Percentiles rank a stretch among this genome's conserved stretches.
Evolutionary conservation across 164 flowering plant genomes (phyloP).

Genomic region (Liriodendron chinense): DNA sequence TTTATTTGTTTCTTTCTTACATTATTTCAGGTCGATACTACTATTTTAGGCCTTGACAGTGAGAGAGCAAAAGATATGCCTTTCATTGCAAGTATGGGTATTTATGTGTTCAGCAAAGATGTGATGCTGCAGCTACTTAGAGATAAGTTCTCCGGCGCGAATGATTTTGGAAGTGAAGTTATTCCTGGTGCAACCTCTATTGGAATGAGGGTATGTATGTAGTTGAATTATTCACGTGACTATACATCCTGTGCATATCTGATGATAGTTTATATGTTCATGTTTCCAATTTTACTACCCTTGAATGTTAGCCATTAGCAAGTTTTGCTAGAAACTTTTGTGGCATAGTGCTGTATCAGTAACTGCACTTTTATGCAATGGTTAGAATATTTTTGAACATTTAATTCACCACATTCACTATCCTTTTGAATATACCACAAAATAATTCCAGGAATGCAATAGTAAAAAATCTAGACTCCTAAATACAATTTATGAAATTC

Average conservation of each 20-base stretch:
- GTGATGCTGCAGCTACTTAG: constrained; percentile 74
- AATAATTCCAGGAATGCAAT: too few relatives aligned
- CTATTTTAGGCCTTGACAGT: constrained; percentile 79
- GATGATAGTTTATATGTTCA: too few relatives aligned
- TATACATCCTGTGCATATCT: not conserved
- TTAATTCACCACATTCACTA: too few relatives aligned
- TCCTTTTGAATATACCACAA: too few relatives aligned
- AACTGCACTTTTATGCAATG: too few relatives aligned
- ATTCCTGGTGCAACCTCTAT: constrained; percentile 88
- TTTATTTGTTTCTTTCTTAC: not conserved
- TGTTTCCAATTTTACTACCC: too few relatives aligned
- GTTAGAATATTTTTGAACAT: too few relatives aligned
- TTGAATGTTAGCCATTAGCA: too few relatives aligned
- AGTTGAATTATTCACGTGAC: not conserved
- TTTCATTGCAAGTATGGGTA: constrained; percentile 92
- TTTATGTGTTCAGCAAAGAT: constrained; percentile 88
- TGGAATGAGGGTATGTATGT: constrained; percentile 66
- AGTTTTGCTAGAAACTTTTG: too few relatives aligned
- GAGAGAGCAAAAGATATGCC: constrained; percentile 92
- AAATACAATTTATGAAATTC: too few relatives aligned
- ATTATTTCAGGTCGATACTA: constrained; percentile 58
- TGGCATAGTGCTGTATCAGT: too few relatives aligned
- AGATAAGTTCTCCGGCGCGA: constrained; percentile 84
- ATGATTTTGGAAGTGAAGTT: constrained; percentile 96
- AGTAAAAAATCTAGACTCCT: too few relatives aligned